Conservation (phyloP, 2,329 filamentous ascomycete genomes). For the Volutella citrinella region DNA sequence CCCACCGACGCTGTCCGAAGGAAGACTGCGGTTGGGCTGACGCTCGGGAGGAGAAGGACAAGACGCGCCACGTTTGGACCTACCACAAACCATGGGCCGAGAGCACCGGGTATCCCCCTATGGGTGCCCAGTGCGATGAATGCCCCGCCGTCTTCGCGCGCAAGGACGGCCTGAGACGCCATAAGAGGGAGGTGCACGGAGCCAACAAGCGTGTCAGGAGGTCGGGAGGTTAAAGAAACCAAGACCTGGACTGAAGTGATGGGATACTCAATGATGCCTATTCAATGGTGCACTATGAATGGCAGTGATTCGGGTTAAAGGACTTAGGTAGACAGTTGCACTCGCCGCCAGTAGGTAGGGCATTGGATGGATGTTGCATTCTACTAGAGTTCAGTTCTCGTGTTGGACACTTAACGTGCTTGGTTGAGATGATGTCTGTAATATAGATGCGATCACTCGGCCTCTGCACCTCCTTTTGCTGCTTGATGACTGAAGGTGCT, state of each 20-base stretch:
- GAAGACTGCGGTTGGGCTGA: conserved; percentile 1
- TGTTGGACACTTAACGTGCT: no score
- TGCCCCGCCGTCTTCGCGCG: conserved; percentile 2
- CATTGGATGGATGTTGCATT: not conserved
- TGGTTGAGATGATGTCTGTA: no score
- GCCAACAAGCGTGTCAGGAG: conserved; percentile 1
- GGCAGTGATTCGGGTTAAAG: conserved; percentile 1
- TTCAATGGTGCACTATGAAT: conserved; percentile 2
- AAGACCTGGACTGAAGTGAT: conserved; percentile 3
- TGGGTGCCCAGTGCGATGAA: conserved; percentile 2
- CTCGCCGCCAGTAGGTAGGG: not conserved
- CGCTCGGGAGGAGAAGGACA: conserved; percentile 1
- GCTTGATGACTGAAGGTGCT: no score
- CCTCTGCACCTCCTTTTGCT: no score
- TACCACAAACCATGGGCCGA: conserved; percentile 1
- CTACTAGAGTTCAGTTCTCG: no score
- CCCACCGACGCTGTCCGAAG: conserved; percentile 1
- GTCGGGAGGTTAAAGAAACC: not conserved
- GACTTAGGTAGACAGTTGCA: no score
- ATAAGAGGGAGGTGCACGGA: conserved; percentile 2
- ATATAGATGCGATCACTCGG: no score
- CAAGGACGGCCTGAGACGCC: not conserved
- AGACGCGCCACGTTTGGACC: conserved; percentile 1
- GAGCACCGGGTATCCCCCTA: not conserved
- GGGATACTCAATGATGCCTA: no score